Base-by-base conservation (phyloP, 352 stramenopile species). In the Globisporangium cylindrosporum region DNA sequence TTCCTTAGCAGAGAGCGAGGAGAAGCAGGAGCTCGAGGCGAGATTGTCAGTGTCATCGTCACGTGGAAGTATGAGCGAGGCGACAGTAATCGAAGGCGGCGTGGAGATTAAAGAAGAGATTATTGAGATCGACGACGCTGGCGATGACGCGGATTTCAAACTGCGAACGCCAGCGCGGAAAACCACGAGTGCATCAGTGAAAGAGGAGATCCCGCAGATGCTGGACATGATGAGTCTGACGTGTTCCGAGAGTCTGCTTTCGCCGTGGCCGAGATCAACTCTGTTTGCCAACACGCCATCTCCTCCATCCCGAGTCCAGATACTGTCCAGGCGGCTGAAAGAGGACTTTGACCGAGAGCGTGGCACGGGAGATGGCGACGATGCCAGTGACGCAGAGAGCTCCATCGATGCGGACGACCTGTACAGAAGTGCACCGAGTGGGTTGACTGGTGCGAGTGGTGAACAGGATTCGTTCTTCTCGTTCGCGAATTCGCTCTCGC, bases 401-500 rank as follows among this genome's bases (percentile, higher is more conserved):
- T 70, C 18, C 32, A 54, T 66, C 18, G 58, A 51, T 34, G 46
- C 78, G 3, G 80, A 77, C 36, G 76, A 80, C 58, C 73, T 81
- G 41, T 80, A 78, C 46, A 48, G 56, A 32, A 86, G 75, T 64
- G 75, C 68, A 1, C 84, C 73, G 6, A 83, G 80, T 38, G 74
- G 73, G 38, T 65, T 78, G 2, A 55, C 68, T 24, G 69, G 72
- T 5, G 77, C 67, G 51, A 74, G 68, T 18, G 75, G 76, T 59
- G 84, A 94, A 48, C 80, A 89, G 41, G 87, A 92, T 67, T 89
- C 81, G 41, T 90, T 94, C 64, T 93, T 93, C 63, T 92, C 86
- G 25, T 93, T 94, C 62, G 84, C 77, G 0, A 90, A 90, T 58
- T 84, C 84, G 29, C 76, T 95, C 0, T 92, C 88, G 5, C 84